phyloP scores from a whole-genome alignment of 2,329 filamentous ascomycete species.

The Ophiostoma sp. region DNA sequence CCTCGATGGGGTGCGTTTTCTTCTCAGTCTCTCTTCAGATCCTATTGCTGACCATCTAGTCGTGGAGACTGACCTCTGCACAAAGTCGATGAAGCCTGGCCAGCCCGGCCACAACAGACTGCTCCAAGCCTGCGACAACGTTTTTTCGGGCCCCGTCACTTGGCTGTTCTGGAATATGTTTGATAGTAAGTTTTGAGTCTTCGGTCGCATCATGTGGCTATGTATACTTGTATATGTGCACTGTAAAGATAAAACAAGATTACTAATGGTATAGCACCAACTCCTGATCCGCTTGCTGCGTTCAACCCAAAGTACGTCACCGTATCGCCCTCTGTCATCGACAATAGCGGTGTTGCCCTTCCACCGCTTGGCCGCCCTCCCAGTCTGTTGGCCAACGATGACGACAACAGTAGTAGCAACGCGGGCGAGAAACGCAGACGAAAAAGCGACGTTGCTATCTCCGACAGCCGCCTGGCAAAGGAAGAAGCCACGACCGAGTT shows the following conservation, averaged over 20 bases:
- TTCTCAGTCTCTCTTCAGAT: neutral
- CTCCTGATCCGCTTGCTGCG: conserved; percentile 45
- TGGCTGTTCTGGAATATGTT: conserved; percentile 71
- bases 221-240: too few species aligned
- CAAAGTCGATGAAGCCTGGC: conserved; percentile 71
- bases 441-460: conserved; percentile 25
- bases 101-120: conserved; percentile 78
- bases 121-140: conserved; percentile 71
- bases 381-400: conserved; percentile 34
- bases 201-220: too few species aligned
- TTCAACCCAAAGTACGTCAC: conserved; percentile 43
- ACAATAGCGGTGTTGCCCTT: conserved; percentile 31
- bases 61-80: conserved; percentile 69
- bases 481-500: conserved; percentile 59
- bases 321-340: conserved; percentile 33
- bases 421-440: conserved; percentile 24
- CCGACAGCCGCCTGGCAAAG: conserved; percentile 42
- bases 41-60: conserved; percentile 42
- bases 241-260: conserved; percentile 21
- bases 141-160: conserved; percentile 58
- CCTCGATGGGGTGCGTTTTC: conserved; percentile 62
- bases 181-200: conserved; percentile 38
- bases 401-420: conserved; percentile 22
- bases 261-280: conserved; percentile 38
- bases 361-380: conserved; percentile 34